A percentile compares a stretch with the other conserved stretches of the same genome.
These are phyloP conservation scores for Typha latifolia DNA, from an alignment of 176 grass and related monocot genomes.

Conservation along the genomic window DNA sequence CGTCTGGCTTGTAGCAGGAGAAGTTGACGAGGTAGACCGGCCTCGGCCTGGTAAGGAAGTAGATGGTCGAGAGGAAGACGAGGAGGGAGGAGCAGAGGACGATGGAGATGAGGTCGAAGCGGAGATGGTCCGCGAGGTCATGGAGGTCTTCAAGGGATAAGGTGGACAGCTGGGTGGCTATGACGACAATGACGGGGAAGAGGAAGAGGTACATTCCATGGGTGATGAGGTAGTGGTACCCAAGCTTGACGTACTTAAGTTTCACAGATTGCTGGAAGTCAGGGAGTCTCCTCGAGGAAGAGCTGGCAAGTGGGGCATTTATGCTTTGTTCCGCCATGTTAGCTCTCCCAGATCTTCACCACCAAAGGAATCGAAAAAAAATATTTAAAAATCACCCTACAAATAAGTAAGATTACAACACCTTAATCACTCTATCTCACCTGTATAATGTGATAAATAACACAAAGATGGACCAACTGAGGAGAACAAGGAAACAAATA, in stretches of 20 bases:
- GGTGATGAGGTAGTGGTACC: conserved; percentile 93
- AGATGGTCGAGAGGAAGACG: conserved; percentile 66
- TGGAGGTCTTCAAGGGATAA: conserved; percentile 48
- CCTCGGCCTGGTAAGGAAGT: conserved; percentile 55
- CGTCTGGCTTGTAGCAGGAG: conserved; percentile 63
- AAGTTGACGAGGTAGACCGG: conserved; percentile 71
- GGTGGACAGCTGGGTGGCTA: conserved; percentile 51
- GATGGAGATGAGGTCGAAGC: conserved; percentile 50
- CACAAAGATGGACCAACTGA: no score
- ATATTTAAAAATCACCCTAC: no score
- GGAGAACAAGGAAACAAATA: no score
- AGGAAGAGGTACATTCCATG: conserved; percentile 85
- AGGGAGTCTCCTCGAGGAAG: conserved; percentile 39
- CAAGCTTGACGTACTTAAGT: conserved; percentile 95
- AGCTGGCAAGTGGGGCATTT: not conserved
- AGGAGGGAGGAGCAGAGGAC: conserved; percentile 63
- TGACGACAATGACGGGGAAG: conserved; percentile 38
- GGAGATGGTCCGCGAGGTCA: conserved; percentile 53
- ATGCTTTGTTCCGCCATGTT: no score
- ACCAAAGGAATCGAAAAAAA: no score
- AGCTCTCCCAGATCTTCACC: no score
- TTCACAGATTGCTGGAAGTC: conserved; percentile 83
- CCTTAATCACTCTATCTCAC: no score
- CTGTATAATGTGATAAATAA: no score
- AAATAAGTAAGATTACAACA: no score